A percentile compares a stretch with the other conserved stretches of the same genome.
phyloP scores from a whole-genome alignment of 2,329 filamentous ascomycete genomes.

The Aspergillus amoenus region DNA sequence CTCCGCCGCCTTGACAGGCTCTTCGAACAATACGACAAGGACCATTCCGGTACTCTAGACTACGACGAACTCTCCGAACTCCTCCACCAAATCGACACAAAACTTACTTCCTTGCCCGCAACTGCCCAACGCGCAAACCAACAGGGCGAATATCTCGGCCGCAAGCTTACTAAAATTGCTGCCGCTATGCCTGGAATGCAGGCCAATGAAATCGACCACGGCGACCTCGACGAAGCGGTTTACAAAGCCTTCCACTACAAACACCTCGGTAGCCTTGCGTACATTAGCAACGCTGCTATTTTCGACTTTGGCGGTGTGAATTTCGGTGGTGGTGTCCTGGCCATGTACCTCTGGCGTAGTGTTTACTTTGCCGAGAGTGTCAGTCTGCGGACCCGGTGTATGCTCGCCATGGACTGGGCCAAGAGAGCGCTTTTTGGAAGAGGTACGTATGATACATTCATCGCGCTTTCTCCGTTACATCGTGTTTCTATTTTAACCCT shows the following conservation, averaged over 20 bases:
- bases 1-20: constrained; percentile 86
- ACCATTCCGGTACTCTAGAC: constrained; percentile 88
- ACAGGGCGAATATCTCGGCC: constrained; percentile 87
- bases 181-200: constrained; percentile 71
- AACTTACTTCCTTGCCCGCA: constrained; percentile 89
- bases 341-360: constrained; percentile 93
- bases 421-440: constrained; percentile 93
- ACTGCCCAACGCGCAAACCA: constrained; percentile 96
- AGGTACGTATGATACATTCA: constrained; percentile 69
- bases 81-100: constrained; percentile 87
- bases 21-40: constrained; percentile 88
- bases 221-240: constrained; percentile 85
- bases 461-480: neutral
- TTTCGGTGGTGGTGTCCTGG: constrained; percentile 79
- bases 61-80: constrained; percentile 89
- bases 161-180: constrained; percentile 91
- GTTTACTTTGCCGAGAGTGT: constrained; percentile 98
- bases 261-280: constrained; percentile 88
- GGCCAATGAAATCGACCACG: constrained; percentile 80
- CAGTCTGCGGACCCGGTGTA: constrained; percentile 79
- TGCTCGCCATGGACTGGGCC: constrained; percentile 98
- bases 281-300: constrained; percentile 93
- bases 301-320: constrained; percentile 85
- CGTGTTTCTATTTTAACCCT: neutral
- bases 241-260: constrained; percentile 95